phyloP scores from a whole-genome alignment of 257 asterid species.

The Leonotis leonurus region DNA sequence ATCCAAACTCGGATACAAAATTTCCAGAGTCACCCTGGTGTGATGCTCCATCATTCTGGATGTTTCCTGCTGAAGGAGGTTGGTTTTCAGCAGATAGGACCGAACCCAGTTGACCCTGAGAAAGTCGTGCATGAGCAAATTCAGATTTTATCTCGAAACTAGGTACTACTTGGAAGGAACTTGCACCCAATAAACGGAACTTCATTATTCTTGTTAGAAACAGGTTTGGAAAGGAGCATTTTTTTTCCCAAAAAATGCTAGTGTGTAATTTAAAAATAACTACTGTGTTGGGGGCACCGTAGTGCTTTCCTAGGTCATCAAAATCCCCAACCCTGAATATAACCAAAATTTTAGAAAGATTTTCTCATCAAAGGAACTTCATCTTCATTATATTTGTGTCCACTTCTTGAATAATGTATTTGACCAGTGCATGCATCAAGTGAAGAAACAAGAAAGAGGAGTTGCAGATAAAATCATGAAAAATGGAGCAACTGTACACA shows the following conservation, averaged over 20 bases:
- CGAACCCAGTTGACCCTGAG: conserved; percentile 72
- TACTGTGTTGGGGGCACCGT: neutral
- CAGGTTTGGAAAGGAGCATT: conserved; percentile 5
- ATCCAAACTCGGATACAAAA: conserved; percentile 51
- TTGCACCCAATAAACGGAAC: neutral
- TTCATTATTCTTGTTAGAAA: neutral
- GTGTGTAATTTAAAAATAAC: neutral
- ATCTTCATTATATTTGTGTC: neutral
- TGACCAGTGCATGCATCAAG: neutral
- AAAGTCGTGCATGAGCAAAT: conserved; percentile 19
- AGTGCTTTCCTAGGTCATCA: conserved; percentile 1
- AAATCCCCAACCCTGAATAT: neutral
- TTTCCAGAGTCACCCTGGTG: conserved; percentile 42
- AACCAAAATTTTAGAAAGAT: neutral
- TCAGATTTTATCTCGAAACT: conserved; percentile 10
- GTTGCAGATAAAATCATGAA: neutral
- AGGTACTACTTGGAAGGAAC: conserved; percentile 12
- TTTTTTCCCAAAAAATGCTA: neutral
- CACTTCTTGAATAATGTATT: neutral
- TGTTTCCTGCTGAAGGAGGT: conserved; percentile 51
- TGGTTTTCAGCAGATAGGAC: conserved; percentile 66
- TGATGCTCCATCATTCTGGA: conserved; percentile 43
- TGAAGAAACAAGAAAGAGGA: neutral
- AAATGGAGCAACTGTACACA: conserved; percentile 4
- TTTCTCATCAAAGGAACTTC: neutral